These are phyloP conservation scores for Aspergillus panamensis DNA, from an alignment of 495 filamentous ascomycete genomes.

Conservation along the genomic window DNA sequence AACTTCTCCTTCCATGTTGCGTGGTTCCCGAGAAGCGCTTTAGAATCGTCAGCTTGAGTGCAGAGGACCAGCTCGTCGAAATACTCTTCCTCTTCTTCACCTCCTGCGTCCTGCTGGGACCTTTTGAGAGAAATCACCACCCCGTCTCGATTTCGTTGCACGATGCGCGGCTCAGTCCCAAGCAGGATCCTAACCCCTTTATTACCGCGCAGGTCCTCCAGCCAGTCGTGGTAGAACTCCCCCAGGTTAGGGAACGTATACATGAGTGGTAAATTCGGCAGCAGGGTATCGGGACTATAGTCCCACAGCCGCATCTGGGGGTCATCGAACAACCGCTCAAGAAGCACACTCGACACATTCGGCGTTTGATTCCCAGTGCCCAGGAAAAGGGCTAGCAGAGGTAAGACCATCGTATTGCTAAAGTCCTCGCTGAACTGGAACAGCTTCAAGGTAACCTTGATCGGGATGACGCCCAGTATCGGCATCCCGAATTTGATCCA, in stretches of 20 bases:
- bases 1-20: constrained; percentile 61
- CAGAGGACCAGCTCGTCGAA: constrained; percentile 76
- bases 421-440: constrained; percentile 75
- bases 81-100: constrained; percentile 29
- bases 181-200: constrained; percentile 65
- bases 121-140: constrained; percentile 39
- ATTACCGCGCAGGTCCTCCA: constrained; percentile 52
- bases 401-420: constrained; percentile 65
- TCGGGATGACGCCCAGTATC: constrained; percentile 68
- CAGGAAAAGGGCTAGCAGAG: constrained; percentile 74
- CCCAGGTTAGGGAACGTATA: constrained; percentile 74
- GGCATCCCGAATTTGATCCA: constrained; percentile 67
- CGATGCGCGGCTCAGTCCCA: constrained; percentile 57
- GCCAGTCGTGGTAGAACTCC: constrained; percentile 69
- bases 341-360: constrained; percentile 68
- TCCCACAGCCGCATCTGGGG: constrained; percentile 74
- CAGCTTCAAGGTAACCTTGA: constrained; percentile 63
- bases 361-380: constrained; percentile 78
- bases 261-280: constrained; percentile 74
- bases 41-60: constrained; percentile 65
- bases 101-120: neutral
- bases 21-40: constrained; percentile 58
- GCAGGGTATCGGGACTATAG: constrained; percentile 63
- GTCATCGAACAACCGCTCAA: constrained; percentile 73
- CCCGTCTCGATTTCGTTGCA: constrained; percentile 54